phyloP scores from a whole-genome alignment of 495 filamentous ascomycete species.

The Daldinia loculata region DNA sequence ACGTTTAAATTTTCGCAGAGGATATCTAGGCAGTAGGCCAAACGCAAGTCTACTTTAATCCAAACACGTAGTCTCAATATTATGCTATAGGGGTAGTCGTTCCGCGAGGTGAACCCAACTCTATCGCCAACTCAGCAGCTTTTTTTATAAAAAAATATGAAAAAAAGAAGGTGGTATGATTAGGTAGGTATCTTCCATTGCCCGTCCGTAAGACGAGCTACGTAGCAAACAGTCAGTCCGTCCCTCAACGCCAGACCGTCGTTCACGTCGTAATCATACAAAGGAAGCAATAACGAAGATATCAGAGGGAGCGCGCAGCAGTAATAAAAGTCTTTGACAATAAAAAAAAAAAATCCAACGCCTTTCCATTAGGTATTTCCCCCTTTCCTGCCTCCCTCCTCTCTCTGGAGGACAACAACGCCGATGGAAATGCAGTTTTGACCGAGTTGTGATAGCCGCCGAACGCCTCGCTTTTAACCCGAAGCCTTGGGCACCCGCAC shows the following conservation, averaged over 20 bases:
- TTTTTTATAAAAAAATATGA: neutral
- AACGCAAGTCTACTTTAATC: neutral
- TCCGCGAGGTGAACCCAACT: neutral
- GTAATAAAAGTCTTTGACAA: neutral
- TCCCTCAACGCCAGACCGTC: constrained; percentile 14
- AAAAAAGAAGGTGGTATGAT: neutral
- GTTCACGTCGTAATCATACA: constrained; percentile 23
- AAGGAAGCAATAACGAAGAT: neutral
- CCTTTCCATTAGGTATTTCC: neutral
- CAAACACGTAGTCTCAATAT: neutral
- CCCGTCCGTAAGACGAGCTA: neutral
- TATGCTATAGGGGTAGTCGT: neutral
- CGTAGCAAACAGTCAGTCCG: constrained; percentile 47
- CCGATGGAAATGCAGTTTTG: constrained; percentile 33
- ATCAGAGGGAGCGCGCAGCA: neutral
- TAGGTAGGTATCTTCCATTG: constrained; percentile 2
- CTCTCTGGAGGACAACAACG: constrained; percentile 14
- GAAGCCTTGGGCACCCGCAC: neutral
- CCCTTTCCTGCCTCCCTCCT: neutral
- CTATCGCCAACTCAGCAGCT: neutral
- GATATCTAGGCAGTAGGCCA: neutral
- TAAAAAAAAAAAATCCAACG: neutral
- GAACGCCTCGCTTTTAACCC: constrained; percentile 18
- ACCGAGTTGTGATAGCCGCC: constrained; percentile 8
- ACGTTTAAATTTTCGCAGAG: neutral